Evolutionary conservation across 1,139 yeast genomes (phyloP), one percentile per base, ranked within the genome.

Genomic region (Saccharomyces hybrid): DNA sequence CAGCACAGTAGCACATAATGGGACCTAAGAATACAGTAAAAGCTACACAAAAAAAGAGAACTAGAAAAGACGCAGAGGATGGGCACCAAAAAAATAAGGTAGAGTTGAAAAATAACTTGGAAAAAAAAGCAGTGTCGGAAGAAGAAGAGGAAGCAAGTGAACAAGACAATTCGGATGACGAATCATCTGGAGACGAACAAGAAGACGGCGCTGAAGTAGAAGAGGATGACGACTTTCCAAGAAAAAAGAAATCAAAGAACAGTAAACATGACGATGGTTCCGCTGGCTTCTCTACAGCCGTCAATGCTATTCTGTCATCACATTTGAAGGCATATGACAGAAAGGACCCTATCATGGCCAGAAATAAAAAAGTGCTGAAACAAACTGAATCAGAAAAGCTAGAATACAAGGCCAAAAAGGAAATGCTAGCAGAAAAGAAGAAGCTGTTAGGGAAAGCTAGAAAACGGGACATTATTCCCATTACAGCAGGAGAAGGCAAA

Each of bases 251-350:
- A 66, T 81, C 83, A 58, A 81, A 79, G 68, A 80, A 78, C 68
- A 77, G 78, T 61, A 78, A 76, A 53, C 73, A 74, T 42, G 85
- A 79, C 57, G 88, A 84, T 66, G 95, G 90, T 13, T 80, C 90
- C 1, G 83, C 76, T 54, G 78, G 84, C 3, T 91, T 93, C 67
- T 88, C 96, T 9, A 78, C 73, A 55, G 98, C 99, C 0, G 82
- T 93, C 68, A 81, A 77, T 59, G 95, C 96, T 27, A 88, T 93
- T 65, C 74, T 93, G 52, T 87, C 87, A 7, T 88, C 98, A 2
- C 86, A 83, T 66, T 77, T 93, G 62, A 93, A 93, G 69, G 95
- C 96, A 0, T 86, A 90, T 64, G 89, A 87, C 66, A 79, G 97
- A 67, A 79, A 80, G 49, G 96, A 90, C 66, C 99, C 99, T 2